A percentile compares a stretch with the other conserved stretches of the same genome.
Conservation (phyloP, 495 filamentous ascomycete genomes). For the Pyrenopolyporus hunteri region DNA sequence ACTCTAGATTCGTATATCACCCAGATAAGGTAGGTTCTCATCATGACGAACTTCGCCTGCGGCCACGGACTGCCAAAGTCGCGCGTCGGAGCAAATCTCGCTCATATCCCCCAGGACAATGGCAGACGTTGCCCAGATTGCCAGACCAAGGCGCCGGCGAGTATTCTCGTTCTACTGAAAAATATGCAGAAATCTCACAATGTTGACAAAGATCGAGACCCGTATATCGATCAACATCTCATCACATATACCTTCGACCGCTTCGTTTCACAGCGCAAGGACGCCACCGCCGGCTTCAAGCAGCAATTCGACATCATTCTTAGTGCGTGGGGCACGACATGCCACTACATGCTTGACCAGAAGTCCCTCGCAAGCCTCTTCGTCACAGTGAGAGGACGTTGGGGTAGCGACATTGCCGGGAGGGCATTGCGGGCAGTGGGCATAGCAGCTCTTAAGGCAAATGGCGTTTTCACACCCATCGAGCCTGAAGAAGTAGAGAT, state of each 20-base stretch:
- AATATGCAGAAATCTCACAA: background rate
- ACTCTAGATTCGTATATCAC: too few relatives aligned
- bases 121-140: conserved; percentile 21
- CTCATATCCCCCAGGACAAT: conserved; percentile 14
- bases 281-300: background rate
- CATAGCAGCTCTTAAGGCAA: conserved; percentile 7
- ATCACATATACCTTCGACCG: conserved; percentile 20
- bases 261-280: conserved; percentile 22
- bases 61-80: conserved; percentile 23
- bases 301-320: background rate
- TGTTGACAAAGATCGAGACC: background rate
- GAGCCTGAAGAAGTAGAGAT: conserved; percentile 11
- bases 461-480: conserved; percentile 12
- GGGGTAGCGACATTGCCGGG: conserved; percentile 19
- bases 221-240: conserved; percentile 6
- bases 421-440: conserved; percentile 2
- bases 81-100: conserved; percentile 21
- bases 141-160: conserved; percentile 1
- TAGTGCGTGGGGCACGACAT: background rate
- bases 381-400: conserved; percentile 3
- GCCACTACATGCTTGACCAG: conserved; percentile 5
- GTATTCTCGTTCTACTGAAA: background rate
- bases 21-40: conserved; percentile 28
- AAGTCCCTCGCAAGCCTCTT: conserved; percentile 9
- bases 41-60: conserved; percentile 17